Base-by-base conservation (phyloP, 495 filamentous ascomycete genomes). In the Alectoria sarmentosa region DNA sequence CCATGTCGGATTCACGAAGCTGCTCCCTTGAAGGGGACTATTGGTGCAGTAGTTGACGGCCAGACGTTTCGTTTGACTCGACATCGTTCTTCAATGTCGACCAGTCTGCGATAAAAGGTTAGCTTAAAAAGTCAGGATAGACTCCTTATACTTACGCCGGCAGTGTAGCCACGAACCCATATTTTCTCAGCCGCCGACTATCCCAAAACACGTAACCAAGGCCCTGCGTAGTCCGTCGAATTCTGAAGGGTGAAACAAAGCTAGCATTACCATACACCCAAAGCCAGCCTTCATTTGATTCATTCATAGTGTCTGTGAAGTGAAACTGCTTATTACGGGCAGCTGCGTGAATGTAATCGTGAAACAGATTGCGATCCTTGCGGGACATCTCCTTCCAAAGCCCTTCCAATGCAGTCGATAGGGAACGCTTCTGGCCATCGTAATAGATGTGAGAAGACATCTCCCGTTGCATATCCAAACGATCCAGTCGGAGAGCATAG, bases 281-380 rank as follows among this genome's bases (percentile, higher is more conserved):
- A 54, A 54, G 49, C 49, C 49, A 54, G 19, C 49, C 49, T 32
- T 54, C 26, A 15, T 54, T 54, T 54, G 49, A 9, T 54, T 15
- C 6, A 32, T 32, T 15, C 30, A 32, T 4, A 1, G 26, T 32
- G 26, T 54, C 49, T 32, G 30, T 32, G 5, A 32, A 32, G 17
- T 15, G 13, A 14, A 19, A 54, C 1, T 1, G n/a, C 14, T 49
- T 44, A 44, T n/a, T n/a, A 10, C 21, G 46, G 23, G 15, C 13
- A 49, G 7, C 15, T 23, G n/a, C 23, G 46, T 30, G 49, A 19
- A 17, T 8, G 15, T 30, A 54, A 7, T 19, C 4, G 26, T 17
- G 1, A 15, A 49, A 14, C n/a, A 49, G 11, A 4, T 26, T 54
- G 26, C 5, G 6, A 1, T 30, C 49, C 14, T 13, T 28, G 10